Percentiles rank a stretch among this genome's conserved stretches.
Evolutionary conservation across 192 early-diverging fungal species (phyloP).

Genomic region (Pilobolus umbonatus): DNA sequence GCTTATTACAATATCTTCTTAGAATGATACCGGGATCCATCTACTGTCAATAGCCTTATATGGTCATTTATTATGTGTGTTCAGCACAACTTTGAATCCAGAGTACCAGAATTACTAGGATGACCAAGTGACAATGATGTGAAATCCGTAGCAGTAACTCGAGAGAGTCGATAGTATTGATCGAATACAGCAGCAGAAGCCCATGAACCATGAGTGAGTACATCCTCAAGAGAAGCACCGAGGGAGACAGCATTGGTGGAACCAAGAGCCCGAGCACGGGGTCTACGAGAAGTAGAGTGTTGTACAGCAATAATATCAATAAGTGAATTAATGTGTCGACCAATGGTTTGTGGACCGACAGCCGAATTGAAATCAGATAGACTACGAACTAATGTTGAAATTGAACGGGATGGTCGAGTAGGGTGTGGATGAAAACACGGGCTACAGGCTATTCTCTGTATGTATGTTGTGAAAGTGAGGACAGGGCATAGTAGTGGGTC

Average conservation of each 20-base stretch:
- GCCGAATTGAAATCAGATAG: not conserved
- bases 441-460: not conserved
- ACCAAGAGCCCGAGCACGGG: conserved; percentile 7
- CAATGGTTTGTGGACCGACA: not conserved
- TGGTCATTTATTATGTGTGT: too few species aligned
- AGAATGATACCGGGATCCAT: not conserved
- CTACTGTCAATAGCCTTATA: too few species aligned
- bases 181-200: conserved; percentile 2
- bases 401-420: not conserved
- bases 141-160: conserved; percentile 1
- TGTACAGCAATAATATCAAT: not conserved
- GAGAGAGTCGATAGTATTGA: not conserved
- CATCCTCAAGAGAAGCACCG: not conserved
- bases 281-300: not conserved
- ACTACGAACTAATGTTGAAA: not conserved
- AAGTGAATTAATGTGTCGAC: not conserved
- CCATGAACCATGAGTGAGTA: conserved; percentile 9
- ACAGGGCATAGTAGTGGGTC: not conserved
- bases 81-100: conserved; percentile 5
- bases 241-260: not conserved
- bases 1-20: too few species aligned
- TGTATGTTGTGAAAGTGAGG: not conserved
- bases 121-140: not conserved
- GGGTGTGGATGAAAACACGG: not conserved
- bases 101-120: not conserved